phyloP scores from a whole-genome alignment of 306 rosid genomes.

The Mucuna pruriens region DNA sequence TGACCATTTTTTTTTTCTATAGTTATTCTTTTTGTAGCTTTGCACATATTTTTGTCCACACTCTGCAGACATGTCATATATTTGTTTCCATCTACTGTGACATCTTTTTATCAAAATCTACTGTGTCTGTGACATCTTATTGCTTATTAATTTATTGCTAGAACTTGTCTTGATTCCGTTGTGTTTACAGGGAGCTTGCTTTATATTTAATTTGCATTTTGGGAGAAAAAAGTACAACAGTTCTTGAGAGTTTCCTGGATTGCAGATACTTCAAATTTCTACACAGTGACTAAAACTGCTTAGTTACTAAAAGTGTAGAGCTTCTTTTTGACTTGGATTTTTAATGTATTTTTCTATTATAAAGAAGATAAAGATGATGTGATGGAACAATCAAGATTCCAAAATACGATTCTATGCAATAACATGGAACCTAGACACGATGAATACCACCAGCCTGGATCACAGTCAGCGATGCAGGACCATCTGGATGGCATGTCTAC shows the following conservation, averaged over 20 bases:
- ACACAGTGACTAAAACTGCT: neutral
- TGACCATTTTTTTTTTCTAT: neutral
- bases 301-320: conserved; percentile 8
- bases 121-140: neutral
- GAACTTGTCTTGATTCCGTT: conserved; percentile 17
- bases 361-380: conserved; percentile 35
- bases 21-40: neutral
- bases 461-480: conserved; percentile 55
- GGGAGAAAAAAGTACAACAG: neutral
- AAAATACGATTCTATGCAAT: conserved; percentile 42
- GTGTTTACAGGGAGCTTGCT: conserved; percentile 32
- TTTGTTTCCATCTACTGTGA: conserved; percentile 5
- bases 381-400: conserved; percentile 49
- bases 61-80: neutral
- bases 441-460: conserved; percentile 53
- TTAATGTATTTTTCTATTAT: neutral
- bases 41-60: neutral
- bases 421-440: conserved; percentile 67
- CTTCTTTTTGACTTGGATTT: neutral
- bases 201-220: neutral
- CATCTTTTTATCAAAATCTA: neutral
- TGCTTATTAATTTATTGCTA: neutral
- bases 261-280: conserved; percentile 26
- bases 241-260: conserved; percentile 8
- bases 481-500: conserved; percentile 47